A percentile compares a stretch with the other conserved stretches of the same genome.
These are phyloP conservation scores for Entomortierella beljakovae DNA, from an alignment of 192 early-diverging fungal species.

Conservation along the genomic window DNA sequence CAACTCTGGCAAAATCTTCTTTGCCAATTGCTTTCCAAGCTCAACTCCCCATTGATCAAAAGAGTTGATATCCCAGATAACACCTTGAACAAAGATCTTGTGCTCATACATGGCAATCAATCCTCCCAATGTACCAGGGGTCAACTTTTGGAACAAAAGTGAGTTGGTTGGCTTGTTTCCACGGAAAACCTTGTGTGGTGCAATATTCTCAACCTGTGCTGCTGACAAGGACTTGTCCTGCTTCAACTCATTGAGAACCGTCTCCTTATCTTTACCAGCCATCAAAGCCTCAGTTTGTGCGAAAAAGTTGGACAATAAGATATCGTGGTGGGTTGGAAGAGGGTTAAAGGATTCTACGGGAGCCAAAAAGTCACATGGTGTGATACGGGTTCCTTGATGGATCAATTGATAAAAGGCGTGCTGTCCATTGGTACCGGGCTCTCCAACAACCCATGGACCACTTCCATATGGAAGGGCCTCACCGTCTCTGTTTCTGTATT, in stretches of 20 bases:
- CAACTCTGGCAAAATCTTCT: slow-evolving; percentile 95
- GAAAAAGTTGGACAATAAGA: slow-evolving; percentile 99
- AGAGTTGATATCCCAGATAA: slow-evolving; percentile 98
- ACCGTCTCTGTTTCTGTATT: slow-evolving; percentile 89
- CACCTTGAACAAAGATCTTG: slow-evolving; percentile 99
- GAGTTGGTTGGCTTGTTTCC: slow-evolving; percentile 99
- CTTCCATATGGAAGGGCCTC: slow-evolving; percentile 85
- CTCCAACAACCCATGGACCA: slow-evolving; percentile 99
- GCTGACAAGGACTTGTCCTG: slow-evolving; percentile 65
- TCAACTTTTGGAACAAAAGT: slow-evolving; percentile 93
- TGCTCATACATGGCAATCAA: slow-evolving; percentile 99
- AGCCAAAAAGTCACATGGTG: slow-evolving; percentile 97
- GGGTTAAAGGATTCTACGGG: slow-evolving; percentile 96
- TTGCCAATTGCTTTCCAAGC: slow-evolving; percentile 98
- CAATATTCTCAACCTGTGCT: slow-evolving; percentile 72
- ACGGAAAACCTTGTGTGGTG: slow-evolving; percentile 96
- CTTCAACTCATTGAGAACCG: slow-evolving; percentile 84
- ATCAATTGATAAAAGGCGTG: slow-evolving; percentile 99
- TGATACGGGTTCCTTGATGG: slow-evolving; percentile 98
- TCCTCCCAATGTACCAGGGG: slow-evolving; percentile 89
- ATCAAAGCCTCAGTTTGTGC: slow-evolving; percentile 99
- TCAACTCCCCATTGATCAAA: slow-evolving; percentile 98
- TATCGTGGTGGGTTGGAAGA: slow-evolving; percentile 91
- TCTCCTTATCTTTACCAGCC: slow-evolving; percentile 86
- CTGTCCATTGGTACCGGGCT: slow-evolving; percentile 99